phyloP scores from a whole-genome alignment of 148 eudicot species.

The Vaccinium macrocarpon region DNA sequence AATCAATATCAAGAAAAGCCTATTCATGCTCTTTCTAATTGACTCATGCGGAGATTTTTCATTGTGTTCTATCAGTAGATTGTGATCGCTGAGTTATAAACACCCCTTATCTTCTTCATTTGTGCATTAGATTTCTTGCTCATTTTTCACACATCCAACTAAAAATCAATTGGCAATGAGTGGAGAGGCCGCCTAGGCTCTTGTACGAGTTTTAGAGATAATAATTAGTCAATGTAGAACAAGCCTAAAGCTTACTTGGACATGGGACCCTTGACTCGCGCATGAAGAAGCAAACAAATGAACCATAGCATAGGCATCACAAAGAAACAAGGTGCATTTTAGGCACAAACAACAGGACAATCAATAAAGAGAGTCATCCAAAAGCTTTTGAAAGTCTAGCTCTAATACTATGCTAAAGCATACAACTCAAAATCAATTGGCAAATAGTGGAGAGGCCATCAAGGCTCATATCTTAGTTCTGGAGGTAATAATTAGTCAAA shows the following conservation, averaged over 20 bases:
- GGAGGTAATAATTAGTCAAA: not conserved
- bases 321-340: not conserved
- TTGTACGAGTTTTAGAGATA: not conserved
- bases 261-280: not conserved
- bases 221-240: not conserved
- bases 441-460: not conserved
- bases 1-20: not conserved
- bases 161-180: slow-evolving; percentile 1
- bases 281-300: not conserved
- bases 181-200: not conserved
- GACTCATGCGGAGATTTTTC: not conserved
- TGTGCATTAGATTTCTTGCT: not conserved
- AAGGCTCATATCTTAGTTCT: not conserved
- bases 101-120: not conserved
- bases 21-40: not conserved
- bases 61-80: not conserved
- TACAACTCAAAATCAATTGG: not conserved
- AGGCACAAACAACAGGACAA: not conserved
- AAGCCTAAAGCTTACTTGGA: not conserved
- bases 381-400: not conserved
- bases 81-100: not conserved
- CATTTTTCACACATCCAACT: not conserved
- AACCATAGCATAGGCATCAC: not conserved
- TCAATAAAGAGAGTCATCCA: not conserved
- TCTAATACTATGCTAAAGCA: not conserved